These are phyloP conservation scores for Loxodes magnus DNA, from an alignment of 73 alveolate species.

Conservation along the genomic window DNA sequence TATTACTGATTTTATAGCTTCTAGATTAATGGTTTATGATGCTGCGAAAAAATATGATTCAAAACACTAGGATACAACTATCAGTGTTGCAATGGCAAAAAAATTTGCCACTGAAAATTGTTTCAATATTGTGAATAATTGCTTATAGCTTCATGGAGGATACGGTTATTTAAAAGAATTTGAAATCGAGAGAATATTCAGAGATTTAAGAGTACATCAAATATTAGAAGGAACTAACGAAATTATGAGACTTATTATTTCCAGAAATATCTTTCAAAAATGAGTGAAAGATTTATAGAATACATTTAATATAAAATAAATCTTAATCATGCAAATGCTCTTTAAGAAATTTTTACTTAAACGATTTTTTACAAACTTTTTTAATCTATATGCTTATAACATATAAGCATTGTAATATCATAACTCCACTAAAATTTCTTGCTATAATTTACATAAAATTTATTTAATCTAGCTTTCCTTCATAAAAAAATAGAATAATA, in stretches of 20 bases:
- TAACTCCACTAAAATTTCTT: no score
- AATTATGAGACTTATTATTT: constrained; percentile 62
- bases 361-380: no score
- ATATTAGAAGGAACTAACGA: constrained; percentile 83
- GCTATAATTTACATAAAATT: no score
- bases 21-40: constrained; percentile 71
- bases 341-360: no score
- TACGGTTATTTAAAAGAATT: constrained; percentile 66
- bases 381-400: no score
- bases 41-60: constrained; percentile 61
- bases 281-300: no score
- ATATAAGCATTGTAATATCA: no score
- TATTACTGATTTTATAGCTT: constrained; percentile 58
- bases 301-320: no score
- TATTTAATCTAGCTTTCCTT: no score
- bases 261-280: constrained; percentile 44
- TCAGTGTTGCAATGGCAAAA: constrained; percentile 79
- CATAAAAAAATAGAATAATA: no score
- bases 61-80: constrained; percentile 33
- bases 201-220: constrained; percentile 79
- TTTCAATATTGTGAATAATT: constrained; percentile 53
- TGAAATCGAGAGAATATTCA: constrained; percentile 57
- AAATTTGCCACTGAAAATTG: constrained; percentile 69
- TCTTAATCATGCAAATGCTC: no score
- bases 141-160: constrained; percentile 82